Evolutionary conservation across 2,329 filamentous ascomycete genomes (phyloP).

Genomic region (Talaromyces atroroseus): DNA sequence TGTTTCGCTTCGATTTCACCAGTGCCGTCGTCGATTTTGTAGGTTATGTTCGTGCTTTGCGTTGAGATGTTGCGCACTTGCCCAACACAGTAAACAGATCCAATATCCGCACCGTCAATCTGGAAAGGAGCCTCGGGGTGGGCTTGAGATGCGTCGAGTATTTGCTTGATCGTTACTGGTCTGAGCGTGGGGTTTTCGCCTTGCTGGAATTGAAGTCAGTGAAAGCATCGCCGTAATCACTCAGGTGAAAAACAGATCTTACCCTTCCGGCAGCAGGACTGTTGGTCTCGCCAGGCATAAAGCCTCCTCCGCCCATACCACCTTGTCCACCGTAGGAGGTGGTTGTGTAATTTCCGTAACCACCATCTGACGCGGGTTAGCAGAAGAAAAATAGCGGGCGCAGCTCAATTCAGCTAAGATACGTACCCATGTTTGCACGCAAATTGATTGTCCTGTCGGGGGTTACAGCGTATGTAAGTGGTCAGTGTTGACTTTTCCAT

Average conservation of each 20-base stretch:
- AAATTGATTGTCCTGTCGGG: background rate
- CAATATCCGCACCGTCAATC: constrained; percentile 70
- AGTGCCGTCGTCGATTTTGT: constrained; percentile 92
- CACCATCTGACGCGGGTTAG: constrained; percentile 24
- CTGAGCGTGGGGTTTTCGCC: constrained; percentile 75
- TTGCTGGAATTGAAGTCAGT: constrained; percentile 52
- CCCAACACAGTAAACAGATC: constrained; percentile 77
- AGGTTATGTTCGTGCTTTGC: constrained; percentile 88
- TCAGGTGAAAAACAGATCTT: background rate
- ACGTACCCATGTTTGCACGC: constrained; percentile 25
- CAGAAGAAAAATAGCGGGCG: background rate
- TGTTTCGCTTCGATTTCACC: constrained; percentile 71
- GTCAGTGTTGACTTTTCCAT: constrained; percentile 20
- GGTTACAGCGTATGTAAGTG: background rate
- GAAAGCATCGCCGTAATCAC: background rate
- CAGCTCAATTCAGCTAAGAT: background rate
- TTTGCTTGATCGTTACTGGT: constrained; percentile 92
- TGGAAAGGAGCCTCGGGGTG: constrained; percentile 72
- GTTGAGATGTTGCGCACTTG: constrained; percentile 81
- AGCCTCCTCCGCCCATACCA: constrained; percentile 54
- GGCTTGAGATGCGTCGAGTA: constrained; percentile 73
- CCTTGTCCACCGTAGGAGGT: constrained; percentile 54
- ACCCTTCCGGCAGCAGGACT: constrained; percentile 43
- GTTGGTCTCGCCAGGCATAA: constrained; percentile 50
- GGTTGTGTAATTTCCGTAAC: constrained; percentile 46